A percentile compares a stretch with the other conserved stretches of the same genome.
phyloP scores from a whole-genome alignment of 768 basidiomycete species.

The Chiua virens region DNA sequence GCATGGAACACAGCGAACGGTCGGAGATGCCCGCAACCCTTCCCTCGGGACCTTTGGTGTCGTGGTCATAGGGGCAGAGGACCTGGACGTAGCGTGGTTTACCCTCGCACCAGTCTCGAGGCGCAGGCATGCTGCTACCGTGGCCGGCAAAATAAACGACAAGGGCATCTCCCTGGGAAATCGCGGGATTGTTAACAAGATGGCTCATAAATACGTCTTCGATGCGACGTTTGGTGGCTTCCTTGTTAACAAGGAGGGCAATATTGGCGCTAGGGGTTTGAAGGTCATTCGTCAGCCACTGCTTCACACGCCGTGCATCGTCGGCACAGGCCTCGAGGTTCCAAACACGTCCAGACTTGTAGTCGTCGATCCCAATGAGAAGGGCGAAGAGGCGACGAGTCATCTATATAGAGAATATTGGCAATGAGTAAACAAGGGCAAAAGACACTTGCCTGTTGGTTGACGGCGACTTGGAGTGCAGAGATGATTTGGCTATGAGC shows the following conservation, averaged over 20 bases:
- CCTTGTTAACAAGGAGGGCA: conserved; percentile 51
- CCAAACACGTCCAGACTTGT: conserved; percentile 65
- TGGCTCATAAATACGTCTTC: conserved; percentile 62
- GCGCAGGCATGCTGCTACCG: conserved; percentile 58
- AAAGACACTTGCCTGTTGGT: conserved; percentile 10
- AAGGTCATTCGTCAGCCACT: conserved; percentile 56
- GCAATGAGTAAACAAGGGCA: conserved; percentile 1
- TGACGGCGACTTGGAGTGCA: not conserved
- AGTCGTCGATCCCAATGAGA: conserved; percentile 67
- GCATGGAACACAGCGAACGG: conserved; percentile 60
- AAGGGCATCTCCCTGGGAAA: conserved; percentile 62
- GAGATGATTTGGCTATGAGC: conserved; percentile 10
- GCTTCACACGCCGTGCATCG: conserved; percentile 58
- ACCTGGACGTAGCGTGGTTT: conserved; percentile 49
- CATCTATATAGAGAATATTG: conserved; percentile 34
- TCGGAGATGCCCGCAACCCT: conserved; percentile 65
- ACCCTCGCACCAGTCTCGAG: conserved; percentile 56
- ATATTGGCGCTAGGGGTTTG: conserved; percentile 60
- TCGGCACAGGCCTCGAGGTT: conserved; percentile 65
- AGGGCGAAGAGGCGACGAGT: conserved; percentile 58
- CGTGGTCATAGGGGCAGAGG: conserved; percentile 67
- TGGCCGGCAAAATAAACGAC: conserved; percentile 76
- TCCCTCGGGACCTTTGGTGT: conserved; percentile 46
- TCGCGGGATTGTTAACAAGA: conserved; percentile 58
- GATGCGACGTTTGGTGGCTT: conserved; percentile 62